Evolutionary conservation across 116 monocot genomes (phyloP).

Genomic region (Thalassia testudinum): DNA sequence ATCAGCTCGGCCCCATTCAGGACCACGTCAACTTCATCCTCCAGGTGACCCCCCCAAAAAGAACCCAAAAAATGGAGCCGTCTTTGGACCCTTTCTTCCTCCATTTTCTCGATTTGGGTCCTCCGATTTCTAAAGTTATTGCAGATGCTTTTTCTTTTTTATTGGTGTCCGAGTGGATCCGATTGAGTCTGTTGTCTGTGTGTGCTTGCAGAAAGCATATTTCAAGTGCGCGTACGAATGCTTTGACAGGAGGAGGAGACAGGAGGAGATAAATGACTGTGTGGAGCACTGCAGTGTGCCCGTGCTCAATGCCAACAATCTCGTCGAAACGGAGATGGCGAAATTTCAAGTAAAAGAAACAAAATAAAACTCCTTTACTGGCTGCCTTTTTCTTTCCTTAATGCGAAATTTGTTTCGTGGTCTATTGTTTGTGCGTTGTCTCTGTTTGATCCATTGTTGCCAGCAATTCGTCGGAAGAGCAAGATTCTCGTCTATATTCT

Average conservation of each 20-base stretch:
- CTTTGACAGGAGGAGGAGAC: conserved; percentile 62
- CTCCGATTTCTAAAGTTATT: no score
- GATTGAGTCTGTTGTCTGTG: neutral
- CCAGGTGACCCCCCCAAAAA: conserved; percentile 22
- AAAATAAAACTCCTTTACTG: no score
- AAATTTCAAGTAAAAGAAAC: conserved; percentile 80
- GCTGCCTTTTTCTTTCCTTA: no score
- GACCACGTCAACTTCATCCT: conserved; percentile 97
- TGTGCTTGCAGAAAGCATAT: conserved; percentile 62
- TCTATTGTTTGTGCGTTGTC: no score
- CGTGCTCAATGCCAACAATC: conserved; percentile 80
- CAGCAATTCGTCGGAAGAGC: no score
- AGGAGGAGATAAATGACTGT: conserved; percentile 76
- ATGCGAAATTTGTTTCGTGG: no score
- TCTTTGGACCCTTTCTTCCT: neutral
- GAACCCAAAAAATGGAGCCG: no score
- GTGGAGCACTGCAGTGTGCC: conserved; percentile 91
- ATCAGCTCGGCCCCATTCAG: conserved; percentile 66
- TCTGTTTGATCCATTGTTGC: no score
- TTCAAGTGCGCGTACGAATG: conserved; percentile 98
- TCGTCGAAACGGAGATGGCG: conserved; percentile 89
- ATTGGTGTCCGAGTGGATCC: neutral
- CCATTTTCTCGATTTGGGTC: neutral
- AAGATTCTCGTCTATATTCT: no score
- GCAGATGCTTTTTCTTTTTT: conserved; percentile 1